Base-by-base conservation (phyloP, 306 rosid species). In the Cicer yamashitae region DNA sequence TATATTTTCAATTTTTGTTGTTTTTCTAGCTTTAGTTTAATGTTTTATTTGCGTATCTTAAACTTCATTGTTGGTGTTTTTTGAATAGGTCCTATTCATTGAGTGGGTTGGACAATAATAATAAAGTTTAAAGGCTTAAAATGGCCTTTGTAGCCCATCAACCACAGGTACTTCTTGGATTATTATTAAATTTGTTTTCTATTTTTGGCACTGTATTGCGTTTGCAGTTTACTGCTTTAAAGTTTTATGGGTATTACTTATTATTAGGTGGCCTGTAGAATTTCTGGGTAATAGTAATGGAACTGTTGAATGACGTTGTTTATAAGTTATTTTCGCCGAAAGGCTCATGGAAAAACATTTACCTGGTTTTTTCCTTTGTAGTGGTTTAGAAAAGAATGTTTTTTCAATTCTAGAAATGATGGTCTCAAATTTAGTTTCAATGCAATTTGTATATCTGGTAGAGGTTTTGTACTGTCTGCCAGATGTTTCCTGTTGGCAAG, bases 61-160 rank as follows among this genome's bases (percentile, higher is more conserved):
- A 65, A 17, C 38, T 63, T 39, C 53, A 50, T 60, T 67, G 4
- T 58, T 75, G 53, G 48, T 83, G 78, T 37, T 77, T 66, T 30
- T 75, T 75, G 40, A 77, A 66, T 83, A 86, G 91, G 86, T 74
- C 67, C 51, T 41, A 63, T 74, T 79, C 51, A 71, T 74, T 79
- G 75, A 72, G 87, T 79, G 73, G 85, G 84, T 87, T 82, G 83
- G 85, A 30, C 34, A 30, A 30, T 30, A 30, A 30, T 30, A 30
- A 76, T 83, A 59, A 84, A 83, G 83, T 25, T 65, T 82, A 66
- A 79, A 73, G 37, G 13, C 54, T 7, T 53, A 72, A 70, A 80
- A 88, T 91, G 98, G 92, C 96, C 46, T 86, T 88, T 86, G 79
- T 87, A 51, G 76, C 91, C 77, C 85, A 82, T 88, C 96, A 88